A percentile compares a stretch with the other conserved stretches of the same genome.
These are phyloP conservation scores for Streptanthus diversifolius DNA, from an alignment of 345 rosid genomes.

Conservation along the genomic window DNA sequence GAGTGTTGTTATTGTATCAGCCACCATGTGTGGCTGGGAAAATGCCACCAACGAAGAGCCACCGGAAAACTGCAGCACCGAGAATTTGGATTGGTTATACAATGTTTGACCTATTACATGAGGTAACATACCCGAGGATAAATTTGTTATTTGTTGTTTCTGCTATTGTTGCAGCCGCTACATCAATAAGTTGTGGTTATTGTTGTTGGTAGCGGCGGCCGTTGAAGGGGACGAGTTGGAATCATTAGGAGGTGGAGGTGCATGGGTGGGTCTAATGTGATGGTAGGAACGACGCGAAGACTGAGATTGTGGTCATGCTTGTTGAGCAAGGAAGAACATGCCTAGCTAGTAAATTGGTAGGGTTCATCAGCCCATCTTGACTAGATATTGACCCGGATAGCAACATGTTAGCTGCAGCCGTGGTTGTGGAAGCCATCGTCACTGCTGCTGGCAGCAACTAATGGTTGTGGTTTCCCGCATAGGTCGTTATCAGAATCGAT, in stretches of 20 bases:
- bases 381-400: slow-evolving; percentile 94
- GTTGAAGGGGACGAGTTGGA: slow-evolving; percentile 41
- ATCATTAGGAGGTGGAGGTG: slow-evolving; percentile 28
- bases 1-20: slow-evolving; percentile 71
- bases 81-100: slow-evolving; percentile 82
- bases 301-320: slow-evolving; percentile 92
- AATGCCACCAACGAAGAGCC: not conserved
- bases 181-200: slow-evolving; percentile 15
- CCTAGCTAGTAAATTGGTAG: slow-evolving; percentile 73
- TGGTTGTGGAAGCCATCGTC: slow-evolving; percentile 93
- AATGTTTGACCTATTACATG: slow-evolving; percentile 67
- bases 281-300: slow-evolving; percentile 95
- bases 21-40: slow-evolving; percentile 36
- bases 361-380: slow-evolving; percentile 81
- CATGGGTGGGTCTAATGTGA: slow-evolving; percentile 85
- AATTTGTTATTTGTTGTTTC: slow-evolving; percentile 29
- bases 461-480: slow-evolving; percentile 92
- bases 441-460: slow-evolving; percentile 89
- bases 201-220: slow-evolving; percentile 38
- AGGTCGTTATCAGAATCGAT: slow-evolving; percentile 80
- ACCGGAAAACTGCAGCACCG: slow-evolving; percentile 71
- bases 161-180: slow-evolving; percentile 12
- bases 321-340: slow-evolving; percentile 87
- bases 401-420: slow-evolving; percentile 84
- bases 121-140: slow-evolving; percentile 33